Evolutionary conservation across 768 basidiomycete genomes (phyloP), one percentile per base, ranked within the genome.

Genomic region (Filobasidium floriforme): DNA sequence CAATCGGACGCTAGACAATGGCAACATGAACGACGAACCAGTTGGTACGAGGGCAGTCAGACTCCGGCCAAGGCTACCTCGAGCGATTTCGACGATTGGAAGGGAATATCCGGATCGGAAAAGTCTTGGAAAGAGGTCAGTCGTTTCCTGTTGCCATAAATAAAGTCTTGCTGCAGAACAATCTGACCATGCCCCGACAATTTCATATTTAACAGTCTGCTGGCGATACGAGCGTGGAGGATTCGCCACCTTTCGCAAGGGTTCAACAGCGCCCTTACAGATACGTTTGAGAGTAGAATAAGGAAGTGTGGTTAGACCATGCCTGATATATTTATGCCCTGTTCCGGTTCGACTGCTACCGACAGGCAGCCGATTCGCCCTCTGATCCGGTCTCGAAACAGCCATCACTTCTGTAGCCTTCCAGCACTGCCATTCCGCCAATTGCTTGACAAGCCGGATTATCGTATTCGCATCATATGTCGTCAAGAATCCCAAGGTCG

Each of bases 231-330:
- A 37, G 32, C 32, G 32, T 57, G 15, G 18, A 24, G 29, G 54
- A 57, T 57, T 57, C 54, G 15, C 24, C 54, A 24, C 54, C 54
- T 15, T 57, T 32, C n/a, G 54, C 54, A 14, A 57, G 54, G 26
- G 29, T 57, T 57, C 54, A 57, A 26, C 54, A 57, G 14, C 54
- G 54, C 18, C 18, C 46, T 49, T 49, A 49, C 22, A 49, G 46
- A 22, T 49, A 49, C 14, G 22, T 49, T 5, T 49, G 14, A 12
- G 46, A 22, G 2, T 22, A 49, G 32, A 4, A 37, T 3, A 37
- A 37, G n/a, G n/a, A n/a, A n/a, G n/a, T 37, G 32, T 37, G 9
- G 32, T 4, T 37, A 9, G 9, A 37, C 9, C 9, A 37, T 37
- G 32, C 32, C 32, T 37, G 9, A 3, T 9, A 9, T 37, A 37